Conservation (phyloP, 2,329 filamentous ascomycete genomes). For the Trichophyton rubrum region DNA sequence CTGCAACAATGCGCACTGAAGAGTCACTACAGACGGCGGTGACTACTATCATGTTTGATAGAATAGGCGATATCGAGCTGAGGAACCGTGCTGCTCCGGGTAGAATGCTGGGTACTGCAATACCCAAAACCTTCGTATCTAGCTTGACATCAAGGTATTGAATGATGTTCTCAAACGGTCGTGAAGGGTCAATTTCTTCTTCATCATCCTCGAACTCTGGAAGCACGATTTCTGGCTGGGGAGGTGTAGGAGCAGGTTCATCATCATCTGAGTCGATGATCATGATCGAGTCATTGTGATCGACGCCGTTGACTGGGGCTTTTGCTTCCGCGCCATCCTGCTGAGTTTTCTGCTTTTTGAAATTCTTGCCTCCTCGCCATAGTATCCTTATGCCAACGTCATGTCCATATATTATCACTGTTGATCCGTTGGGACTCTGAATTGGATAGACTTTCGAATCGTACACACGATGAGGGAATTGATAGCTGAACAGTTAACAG, state of each 20-base stretch:
- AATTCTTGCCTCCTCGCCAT: constrained; percentile 47
- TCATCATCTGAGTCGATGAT: constrained; percentile 47
- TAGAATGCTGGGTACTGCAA: constrained; percentile 39
- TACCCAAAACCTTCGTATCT: constrained; percentile 40
- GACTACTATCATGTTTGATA: constrained; percentile 41
- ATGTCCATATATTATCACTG: constrained; percentile 48
- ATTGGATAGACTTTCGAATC: constrained; percentile 46
- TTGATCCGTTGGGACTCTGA: constrained; percentile 48
- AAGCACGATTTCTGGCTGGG: constrained; percentile 16
- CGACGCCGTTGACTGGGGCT: constrained; percentile 30
- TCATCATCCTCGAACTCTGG: constrained; percentile 44
- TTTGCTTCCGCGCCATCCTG: constrained; percentile 15
- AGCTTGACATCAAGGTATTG: constrained; percentile 45
- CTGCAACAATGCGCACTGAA: constrained; percentile 42
- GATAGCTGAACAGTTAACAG: constrained; percentile 37
- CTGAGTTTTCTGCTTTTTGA: constrained; percentile 26
- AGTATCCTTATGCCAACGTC: constrained; percentile 45
- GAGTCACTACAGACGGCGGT: constrained; percentile 45
- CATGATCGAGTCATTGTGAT: constrained; percentile 37
- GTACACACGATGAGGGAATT: constrained; percentile 47
- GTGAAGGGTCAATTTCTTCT: constrained; percentile 45
- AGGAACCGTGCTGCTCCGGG: constrained; percentile 27
- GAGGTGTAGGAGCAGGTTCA: constrained; percentile 30
- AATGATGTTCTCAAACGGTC: constrained; percentile 42
- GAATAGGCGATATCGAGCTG: constrained; percentile 35